Evolutionary conservation across 1,139 yeast genomes (phyloP), one percentile per base, ranked within the genome.

Genomic region (Yamadazyma friedrichii): DNA sequence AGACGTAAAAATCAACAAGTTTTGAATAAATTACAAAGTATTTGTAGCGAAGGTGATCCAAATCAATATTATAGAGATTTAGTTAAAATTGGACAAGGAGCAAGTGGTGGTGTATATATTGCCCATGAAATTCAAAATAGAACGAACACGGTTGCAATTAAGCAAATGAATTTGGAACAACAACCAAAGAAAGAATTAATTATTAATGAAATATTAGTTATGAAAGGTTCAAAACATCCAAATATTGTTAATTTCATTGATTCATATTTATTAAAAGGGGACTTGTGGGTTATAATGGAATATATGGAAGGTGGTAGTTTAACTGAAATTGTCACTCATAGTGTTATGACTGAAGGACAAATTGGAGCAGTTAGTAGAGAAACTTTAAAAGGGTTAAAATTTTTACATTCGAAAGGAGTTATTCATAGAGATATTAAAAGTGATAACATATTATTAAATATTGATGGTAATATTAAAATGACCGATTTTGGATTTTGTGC

Each of bases 261-360:
- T 55, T 84, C 96, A 0, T 91, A 82, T 56, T 65, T 91, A 42
- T 65, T 85, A 35, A 78, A 79, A 43, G 78, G 79, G 30, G 95
- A 88, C 52, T 70, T 93, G 45, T 93, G 98, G 98, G 97, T 93
- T 12, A 80, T 91, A 15, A 93, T 93, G 98, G 98, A 91, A 64
- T 91, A 87, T 59, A 91, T 93, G 98, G 96, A 91, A 62, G 98
- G 98, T 47, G 98, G 98, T 2, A 84, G 95, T 2, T 70, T 93
- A 50, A 93, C 98, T 0, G 98, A 93, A 62, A 95, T 93, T 41
- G 96, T 93, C 6, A 88, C 96, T 0, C 94, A 89, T 60, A 85
- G 89, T 66, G 89, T 89, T 48, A 87, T 94, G 94, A 83, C 95
- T 3, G 98, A 93, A 59, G 91, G 89, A n/a, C 98, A 93, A 64